phyloP scores from a whole-genome alignment of 2,329 filamentous ascomycete genomes.

The Hymenoscyphus infarciens region DNA sequence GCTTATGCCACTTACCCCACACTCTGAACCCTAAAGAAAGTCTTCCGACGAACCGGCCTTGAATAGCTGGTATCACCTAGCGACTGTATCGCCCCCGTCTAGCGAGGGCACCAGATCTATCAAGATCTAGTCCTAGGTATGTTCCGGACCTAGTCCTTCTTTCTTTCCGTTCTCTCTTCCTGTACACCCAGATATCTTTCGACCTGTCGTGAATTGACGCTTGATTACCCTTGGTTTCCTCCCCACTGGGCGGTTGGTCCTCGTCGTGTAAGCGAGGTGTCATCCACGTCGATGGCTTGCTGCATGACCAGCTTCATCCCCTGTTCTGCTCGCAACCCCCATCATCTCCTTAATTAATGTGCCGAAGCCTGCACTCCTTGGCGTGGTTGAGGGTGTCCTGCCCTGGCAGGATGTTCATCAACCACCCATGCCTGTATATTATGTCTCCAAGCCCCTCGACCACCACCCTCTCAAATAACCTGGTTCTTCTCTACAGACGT shows the following conservation, averaged over 20 bases:
- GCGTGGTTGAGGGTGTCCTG: conserved; percentile 12
- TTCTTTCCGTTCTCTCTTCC: conserved; percentile 10
- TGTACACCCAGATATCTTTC: conserved; percentile 5
- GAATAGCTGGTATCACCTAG: background rate
- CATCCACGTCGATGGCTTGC: conserved; percentile 29
- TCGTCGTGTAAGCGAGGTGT: conserved; percentile 28
- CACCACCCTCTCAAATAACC: conserved; percentile 24
- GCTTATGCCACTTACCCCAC: background rate
- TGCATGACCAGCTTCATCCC: conserved; percentile 31
- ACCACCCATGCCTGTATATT: conserved; percentile 35
- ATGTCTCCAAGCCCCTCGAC: conserved; percentile 30
- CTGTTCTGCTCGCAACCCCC: conserved; percentile 25
- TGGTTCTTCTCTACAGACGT: conserved; percentile 28
- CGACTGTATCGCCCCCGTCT: background rate
- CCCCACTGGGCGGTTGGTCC: conserved; percentile 19
- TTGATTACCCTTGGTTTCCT: conserved; percentile 26
- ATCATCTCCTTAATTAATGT: conserved; percentile 31
- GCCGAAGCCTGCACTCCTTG: conserved; percentile 28
- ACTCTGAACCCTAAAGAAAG: background rate
- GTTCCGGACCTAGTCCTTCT: conserved; percentile 21
- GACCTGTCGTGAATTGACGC: conserved; percentile 22
- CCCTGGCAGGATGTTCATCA: conserved; percentile 27
- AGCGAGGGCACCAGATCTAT: conserved; percentile 1
- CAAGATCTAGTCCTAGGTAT: conserved; percentile 17
- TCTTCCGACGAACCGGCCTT: background rate